Evolutionary conservation across 768 basidiomycete species (phyloP).

Genomic region (Gelatoporia subvermispora): DNA sequence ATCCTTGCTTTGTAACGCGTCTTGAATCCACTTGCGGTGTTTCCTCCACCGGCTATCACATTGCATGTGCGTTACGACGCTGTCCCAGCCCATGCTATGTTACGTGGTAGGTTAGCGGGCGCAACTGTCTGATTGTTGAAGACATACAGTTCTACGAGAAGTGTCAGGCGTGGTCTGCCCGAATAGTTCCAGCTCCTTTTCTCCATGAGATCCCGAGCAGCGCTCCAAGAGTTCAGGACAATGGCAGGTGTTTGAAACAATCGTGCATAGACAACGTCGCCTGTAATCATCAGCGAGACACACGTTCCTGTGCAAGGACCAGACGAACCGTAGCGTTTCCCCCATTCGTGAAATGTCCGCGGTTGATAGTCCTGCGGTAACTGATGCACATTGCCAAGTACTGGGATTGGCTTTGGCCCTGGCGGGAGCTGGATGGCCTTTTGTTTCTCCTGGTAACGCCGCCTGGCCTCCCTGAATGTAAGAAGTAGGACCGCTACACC

Average conservation of each 20-base stretch:
- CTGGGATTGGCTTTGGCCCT: constrained; percentile 24
- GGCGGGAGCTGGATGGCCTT: constrained; percentile 17
- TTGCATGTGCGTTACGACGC: constrained; percentile 10
- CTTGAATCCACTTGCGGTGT: constrained; percentile 23
- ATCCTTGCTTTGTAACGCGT: constrained; percentile 15
- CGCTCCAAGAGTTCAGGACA: constrained; percentile 17
- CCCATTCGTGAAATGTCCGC: constrained; percentile 25
- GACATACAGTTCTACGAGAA: constrained; percentile 18
- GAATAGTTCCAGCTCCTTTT: constrained; percentile 21
- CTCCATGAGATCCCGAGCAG: constrained; percentile 20
- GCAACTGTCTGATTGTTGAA: neutral
- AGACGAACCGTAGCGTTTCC: constrained; percentile 21
- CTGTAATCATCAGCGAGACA: constrained; percentile 3
- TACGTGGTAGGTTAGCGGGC: neutral
- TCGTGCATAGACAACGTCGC: constrained; percentile 12
- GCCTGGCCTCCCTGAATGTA: too few relatives aligned
- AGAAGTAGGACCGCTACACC: too few relatives aligned
- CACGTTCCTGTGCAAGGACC: neutral
- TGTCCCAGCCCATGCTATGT: constrained; percentile 18
- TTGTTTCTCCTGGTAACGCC: neutral
- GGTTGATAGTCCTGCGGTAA: constrained; percentile 22
- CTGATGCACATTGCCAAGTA: constrained; percentile 29
- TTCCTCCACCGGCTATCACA: constrained; percentile 25
- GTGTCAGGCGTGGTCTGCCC: constrained; percentile 12
- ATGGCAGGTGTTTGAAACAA: constrained; percentile 12